phyloP scores from a whole-genome alignment of 352 stramenopile genomes.

The Globisporangium middletonii region DNA sequence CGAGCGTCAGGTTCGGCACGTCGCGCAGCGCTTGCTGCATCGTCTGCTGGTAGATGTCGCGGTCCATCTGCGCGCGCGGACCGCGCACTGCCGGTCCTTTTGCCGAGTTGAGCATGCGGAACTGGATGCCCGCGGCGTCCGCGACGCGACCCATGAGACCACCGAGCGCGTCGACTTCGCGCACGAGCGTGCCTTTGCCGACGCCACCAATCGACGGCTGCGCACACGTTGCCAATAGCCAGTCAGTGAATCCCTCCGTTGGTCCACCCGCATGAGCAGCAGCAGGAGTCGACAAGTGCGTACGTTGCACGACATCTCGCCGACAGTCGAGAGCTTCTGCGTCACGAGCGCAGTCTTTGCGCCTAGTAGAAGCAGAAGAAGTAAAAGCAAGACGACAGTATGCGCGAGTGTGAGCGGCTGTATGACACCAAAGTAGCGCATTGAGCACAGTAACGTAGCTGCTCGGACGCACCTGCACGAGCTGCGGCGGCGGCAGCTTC shows the following conservation, averaged over 20 bases:
- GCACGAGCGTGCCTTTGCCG: constrained; percentile 97
- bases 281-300: constrained; percentile 4
- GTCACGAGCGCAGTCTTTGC: constrained; percentile 95
- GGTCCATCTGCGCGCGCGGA: constrained; percentile 94
- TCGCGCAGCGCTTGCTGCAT: constrained; percentile 88
- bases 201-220: constrained; percentile 97
- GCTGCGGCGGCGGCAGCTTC: constrained; percentile 50
- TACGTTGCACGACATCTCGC: constrained; percentile 98
- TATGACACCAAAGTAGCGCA: neutral
- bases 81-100: constrained; percentile 89
- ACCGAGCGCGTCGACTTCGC: constrained; percentile 97
- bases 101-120: constrained; percentile 94
- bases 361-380: constrained; percentile 31
- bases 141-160: constrained; percentile 96
- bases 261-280: neutral
- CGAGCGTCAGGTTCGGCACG: constrained; percentile 87
- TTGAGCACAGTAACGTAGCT: neutral
- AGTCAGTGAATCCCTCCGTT: neutral
- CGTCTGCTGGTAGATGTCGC: constrained; percentile 94
- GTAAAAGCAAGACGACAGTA: neutral
- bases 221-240: neutral
- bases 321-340: constrained; percentile 92
- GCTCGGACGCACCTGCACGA: constrained; percentile 27
- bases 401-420: neutral
- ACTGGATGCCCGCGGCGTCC: constrained; percentile 96